These are phyloP conservation scores for Phenoliferia sp. DNA, from an alignment of 1,284 basidiomycete genomes.

Conservation along the genomic window DNA sequence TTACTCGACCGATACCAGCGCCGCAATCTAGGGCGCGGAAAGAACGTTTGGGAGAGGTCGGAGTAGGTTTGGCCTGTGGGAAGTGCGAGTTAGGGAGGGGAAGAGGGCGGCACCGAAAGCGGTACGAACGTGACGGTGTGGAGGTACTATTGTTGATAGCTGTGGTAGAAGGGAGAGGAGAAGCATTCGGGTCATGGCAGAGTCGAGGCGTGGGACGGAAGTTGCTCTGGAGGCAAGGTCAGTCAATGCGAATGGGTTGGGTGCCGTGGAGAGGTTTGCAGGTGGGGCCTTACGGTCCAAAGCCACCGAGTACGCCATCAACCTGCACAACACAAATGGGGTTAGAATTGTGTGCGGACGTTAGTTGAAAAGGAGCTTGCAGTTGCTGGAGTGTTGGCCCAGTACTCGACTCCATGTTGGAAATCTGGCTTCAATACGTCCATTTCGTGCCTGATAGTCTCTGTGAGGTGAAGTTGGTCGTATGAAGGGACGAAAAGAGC, in stretches of 20 bases:
- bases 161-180: constrained; percentile 72
- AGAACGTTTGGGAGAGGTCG: constrained; percentile 18
- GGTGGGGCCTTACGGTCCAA: constrained; percentile 28
- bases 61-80: constrained; percentile 26
- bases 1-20: constrained; percentile 84
- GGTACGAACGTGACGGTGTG: constrained; percentile 41
- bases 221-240: constrained; percentile 44
- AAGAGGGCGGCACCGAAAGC: not conserved
- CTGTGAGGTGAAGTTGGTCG: too few relatives aligned
- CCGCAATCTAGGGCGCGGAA: constrained; percentile 76
- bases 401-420: constrained; percentile 66
- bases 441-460: too few relatives aligned
- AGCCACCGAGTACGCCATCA: constrained; percentile 63
- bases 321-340: too few relatives aligned
- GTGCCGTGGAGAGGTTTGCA: not conserved
- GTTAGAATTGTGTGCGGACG: too few relatives aligned
- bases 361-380: too few relatives aligned
- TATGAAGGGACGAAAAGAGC: too few relatives aligned
- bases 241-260: not conserved
- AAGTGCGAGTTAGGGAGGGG: too few relatives aligned
- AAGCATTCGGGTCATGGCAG: constrained; percentile 79
- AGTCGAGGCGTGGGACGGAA: constrained; percentile 77
- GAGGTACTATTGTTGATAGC: constrained; percentile 67
- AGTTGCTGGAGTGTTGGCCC: constrained; percentile 67
- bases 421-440: constrained; percentile 43